These are phyloP conservation scores for Chenopodium berlandieri DNA, from an alignment of 148 eudicot genomes.

Conservation along the genomic window DNA sequence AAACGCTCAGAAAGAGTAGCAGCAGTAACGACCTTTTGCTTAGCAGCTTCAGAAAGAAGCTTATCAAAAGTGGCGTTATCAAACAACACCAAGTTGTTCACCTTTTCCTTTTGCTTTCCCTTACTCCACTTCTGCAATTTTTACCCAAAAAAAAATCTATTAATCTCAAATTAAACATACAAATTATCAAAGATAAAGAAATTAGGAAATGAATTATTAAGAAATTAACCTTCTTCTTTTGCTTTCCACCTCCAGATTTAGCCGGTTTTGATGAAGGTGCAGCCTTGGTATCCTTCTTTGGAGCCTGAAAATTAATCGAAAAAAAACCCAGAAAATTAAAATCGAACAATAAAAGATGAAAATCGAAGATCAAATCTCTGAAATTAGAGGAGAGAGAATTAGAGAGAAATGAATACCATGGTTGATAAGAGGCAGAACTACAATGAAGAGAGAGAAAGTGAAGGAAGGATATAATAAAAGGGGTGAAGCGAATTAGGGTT, in stretches of 20 bases:
- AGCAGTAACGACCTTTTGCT: slow-evolving; percentile 84
- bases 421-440: slow-evolving; percentile 4
- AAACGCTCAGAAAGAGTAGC: slow-evolving; percentile 83
- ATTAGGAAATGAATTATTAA: too few species aligned
- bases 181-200: background rate
- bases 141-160: background rate
- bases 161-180: background rate
- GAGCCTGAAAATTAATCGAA: slow-evolving; percentile 48
- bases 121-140: slow-evolving; percentile 88
- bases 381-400: background rate
- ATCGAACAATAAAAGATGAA: background rate
- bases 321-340: background rate
- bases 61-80: slow-evolving; percentile 86
- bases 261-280: slow-evolving; percentile 93
- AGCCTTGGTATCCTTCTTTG: slow-evolving; percentile 70
- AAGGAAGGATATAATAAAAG: background rate
- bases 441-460: background rate
- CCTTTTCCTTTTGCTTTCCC: slow-evolving; percentile 99
- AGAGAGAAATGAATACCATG: slow-evolving; percentile 11
- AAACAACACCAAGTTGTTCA: slow-evolving; percentile 93
- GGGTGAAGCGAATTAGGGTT: background rate
- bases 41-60: slow-evolving; percentile 71
- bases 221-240: slow-evolving; percentile 79
- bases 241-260: slow-evolving; percentile 96
- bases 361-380: background rate